Evolutionary conservation across 208 protist species (phyloP).

Genomic region (Balamuthia mandrillaris): DNA sequence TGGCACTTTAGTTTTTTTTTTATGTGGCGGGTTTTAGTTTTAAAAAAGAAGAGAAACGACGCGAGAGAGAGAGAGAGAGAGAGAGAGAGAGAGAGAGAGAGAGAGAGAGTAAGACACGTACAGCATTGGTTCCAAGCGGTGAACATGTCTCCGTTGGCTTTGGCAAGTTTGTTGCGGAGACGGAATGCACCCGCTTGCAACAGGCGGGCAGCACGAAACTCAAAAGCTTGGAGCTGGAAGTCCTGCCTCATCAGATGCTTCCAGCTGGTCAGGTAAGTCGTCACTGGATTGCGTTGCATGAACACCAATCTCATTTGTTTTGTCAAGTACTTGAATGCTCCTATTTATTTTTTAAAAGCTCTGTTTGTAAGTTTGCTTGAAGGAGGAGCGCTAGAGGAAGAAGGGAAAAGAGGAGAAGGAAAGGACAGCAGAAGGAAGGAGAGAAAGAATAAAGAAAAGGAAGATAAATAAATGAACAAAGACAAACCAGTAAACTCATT

Average conservation of each 20-base stretch:
- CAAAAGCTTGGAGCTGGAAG: background rate
- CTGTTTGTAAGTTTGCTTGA: no score
- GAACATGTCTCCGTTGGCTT: background rate
- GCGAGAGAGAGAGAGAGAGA: no score
- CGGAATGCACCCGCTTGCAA: background rate
- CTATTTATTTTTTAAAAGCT: background rate
- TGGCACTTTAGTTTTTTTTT: background rate
- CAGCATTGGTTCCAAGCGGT: background rate
- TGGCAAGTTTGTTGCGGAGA: background rate
- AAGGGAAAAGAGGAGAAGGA: background rate
- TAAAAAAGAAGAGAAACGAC: no score
- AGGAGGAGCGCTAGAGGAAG: background rate
- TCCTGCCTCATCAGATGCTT: background rate
- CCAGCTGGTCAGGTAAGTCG: background rate
- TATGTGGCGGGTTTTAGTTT: no score
- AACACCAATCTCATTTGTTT: slow-evolving; percentile 10
- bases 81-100: background rate
- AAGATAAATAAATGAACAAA: no score
- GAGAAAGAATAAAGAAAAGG: background rate
- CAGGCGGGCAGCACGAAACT: background rate
- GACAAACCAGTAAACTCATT: background rate
- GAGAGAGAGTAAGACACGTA: background rate
- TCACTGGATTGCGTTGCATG: background rate
- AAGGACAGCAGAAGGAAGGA: background rate
- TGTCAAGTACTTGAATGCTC: background rate